A percentile compares a stretch with the other conserved stretches of the same genome.
Conservation (phyloP, 208 protist genomes). For the Leishmania turanica region DNA sequence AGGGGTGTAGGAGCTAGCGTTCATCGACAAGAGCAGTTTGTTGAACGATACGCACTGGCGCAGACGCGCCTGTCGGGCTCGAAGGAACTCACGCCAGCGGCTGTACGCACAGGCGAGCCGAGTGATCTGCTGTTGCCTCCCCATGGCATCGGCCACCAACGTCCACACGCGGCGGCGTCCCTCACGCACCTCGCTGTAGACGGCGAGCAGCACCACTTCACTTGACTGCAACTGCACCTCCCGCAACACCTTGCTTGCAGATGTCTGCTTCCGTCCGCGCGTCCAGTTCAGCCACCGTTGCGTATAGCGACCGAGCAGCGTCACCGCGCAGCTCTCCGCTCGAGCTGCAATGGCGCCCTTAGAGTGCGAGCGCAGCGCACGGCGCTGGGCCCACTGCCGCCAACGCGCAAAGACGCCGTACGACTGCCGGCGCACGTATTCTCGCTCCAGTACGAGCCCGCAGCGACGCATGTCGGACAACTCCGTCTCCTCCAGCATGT, state of each 20-base stretch:
- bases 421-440: constrained; percentile 4
- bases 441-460: constrained; percentile 18
- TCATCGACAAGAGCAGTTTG: constrained; percentile 55
- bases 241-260: constrained; percentile 9
- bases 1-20: constrained; percentile 25
- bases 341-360: neutral
- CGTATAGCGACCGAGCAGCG: constrained; percentile 15
- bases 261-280: neutral
- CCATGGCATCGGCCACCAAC: constrained; percentile 8
- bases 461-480: constrained; percentile 14
- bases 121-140: neutral
- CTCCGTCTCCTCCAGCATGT: constrained; percentile 32
- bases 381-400: constrained; percentile 33
- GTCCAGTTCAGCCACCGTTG: constrained; percentile 11
- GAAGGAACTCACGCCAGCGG: constrained; percentile 24
- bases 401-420: constrained; percentile 12
- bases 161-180: neutral
- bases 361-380: neutral
- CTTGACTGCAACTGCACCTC: constrained; percentile 18
- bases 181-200: constrained; percentile 1
- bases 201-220: constrained; percentile 5
- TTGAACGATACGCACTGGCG: constrained; percentile 46
- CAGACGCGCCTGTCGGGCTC: constrained; percentile 1
- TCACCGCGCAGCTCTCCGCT: neutral
- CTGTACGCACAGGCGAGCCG: constrained; percentile 7